Conservation (phyloP, 1,139 yeast genomes). For the Blastobotrys indianensis region DNA sequence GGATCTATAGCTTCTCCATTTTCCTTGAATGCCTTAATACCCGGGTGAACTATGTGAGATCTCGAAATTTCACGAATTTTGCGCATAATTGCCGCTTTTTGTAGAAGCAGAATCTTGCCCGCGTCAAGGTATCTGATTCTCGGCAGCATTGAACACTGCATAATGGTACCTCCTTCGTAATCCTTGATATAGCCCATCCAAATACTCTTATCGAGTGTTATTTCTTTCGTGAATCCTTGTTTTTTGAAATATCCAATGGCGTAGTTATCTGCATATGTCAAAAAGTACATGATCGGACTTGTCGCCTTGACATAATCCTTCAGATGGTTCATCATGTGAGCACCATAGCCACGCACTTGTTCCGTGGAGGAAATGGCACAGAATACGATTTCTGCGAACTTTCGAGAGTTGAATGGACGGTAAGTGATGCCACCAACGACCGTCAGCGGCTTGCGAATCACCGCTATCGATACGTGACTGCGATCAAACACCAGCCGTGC, state of each 20-base stretch:
- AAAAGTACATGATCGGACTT: conserved; percentile 75
- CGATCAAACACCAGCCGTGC: conserved; percentile 91
- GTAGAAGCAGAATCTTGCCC: conserved; percentile 74
- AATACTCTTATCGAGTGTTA: conserved; percentile 70
- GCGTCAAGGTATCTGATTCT: conserved; percentile 81
- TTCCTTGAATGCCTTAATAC: conserved; percentile 61
- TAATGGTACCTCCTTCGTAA: conserved; percentile 96
- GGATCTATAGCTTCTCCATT: conserved; percentile 47
- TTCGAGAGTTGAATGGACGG: conserved; percentile 83
- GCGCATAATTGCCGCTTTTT: conserved; percentile 84
- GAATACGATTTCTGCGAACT: conserved; percentile 95
- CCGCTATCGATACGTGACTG: conserved; percentile 92
- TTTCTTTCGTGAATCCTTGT: conserved; percentile 96
- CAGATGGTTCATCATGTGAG: conserved; percentile 94
- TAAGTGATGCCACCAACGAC: conserved; percentile 98
- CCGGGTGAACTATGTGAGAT: conserved; percentile 77
- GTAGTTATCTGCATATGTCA: conserved; percentile 96
- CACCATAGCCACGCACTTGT: conserved; percentile 98
- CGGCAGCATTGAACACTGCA: conserved; percentile 96
- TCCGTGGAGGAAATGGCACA: conserved; percentile 97
- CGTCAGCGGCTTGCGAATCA: conserved; percentile 83
- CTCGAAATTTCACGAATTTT: conserved; percentile 75
- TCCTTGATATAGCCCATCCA: conserved; percentile 99
- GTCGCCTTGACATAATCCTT: conserved; percentile 93
- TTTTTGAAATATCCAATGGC: conserved; percentile 98